Evolutionary conservation across 345 rosid species (phyloP), one percentile per base, ranked within the genome.

Genomic region (Syzygium grande): DNA sequence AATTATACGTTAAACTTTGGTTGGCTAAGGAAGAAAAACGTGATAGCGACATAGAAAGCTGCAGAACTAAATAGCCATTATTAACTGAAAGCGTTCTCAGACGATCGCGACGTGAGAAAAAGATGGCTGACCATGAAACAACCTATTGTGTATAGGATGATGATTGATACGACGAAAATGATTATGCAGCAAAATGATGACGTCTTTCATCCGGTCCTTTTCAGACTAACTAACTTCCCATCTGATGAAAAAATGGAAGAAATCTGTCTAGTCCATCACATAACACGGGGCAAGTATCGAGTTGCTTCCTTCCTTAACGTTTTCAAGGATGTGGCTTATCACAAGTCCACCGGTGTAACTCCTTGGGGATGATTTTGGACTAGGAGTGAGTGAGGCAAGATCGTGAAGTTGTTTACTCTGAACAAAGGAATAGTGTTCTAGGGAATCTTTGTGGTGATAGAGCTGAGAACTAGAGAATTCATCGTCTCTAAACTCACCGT

Each of bases 401-500:
- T 52, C 21, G 34, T 27, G 86, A 58, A 27, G 2, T 27, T 27
- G 51, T 25, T 16, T 30, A 19, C 49, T 85, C 22, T 14, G 63
- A 54, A 30, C n/a, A 0, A 30, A 52, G 41, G 61, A 41, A 11
- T 52, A 29, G 16, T 52, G 46, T 85, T 30, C 49, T 19, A 34
- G 49, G 9, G 80, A 41, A 73, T 73, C 43, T 73, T 9, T 21
- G 29, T 25, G 83, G 83, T 11, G 83, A 73, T 38, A 21, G 27
- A 21, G 49, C 83, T 73, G 83, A 73, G 49, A 73, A 19, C 41
- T 38, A 38, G 83, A 55, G 54, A 15, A 73, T 38, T 53, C 77
- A 17, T 52, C 49, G 4, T 73, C 49, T 9, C 83, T 9, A 6
- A 27, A 55, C 34, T 2, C 22, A 94, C 99, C 99, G 93, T 41